These are phyloP conservation scores for Aspergillus nanangensis DNA, from an alignment of 495 filamentous ascomycete genomes.

Conservation along the genomic window DNA sequence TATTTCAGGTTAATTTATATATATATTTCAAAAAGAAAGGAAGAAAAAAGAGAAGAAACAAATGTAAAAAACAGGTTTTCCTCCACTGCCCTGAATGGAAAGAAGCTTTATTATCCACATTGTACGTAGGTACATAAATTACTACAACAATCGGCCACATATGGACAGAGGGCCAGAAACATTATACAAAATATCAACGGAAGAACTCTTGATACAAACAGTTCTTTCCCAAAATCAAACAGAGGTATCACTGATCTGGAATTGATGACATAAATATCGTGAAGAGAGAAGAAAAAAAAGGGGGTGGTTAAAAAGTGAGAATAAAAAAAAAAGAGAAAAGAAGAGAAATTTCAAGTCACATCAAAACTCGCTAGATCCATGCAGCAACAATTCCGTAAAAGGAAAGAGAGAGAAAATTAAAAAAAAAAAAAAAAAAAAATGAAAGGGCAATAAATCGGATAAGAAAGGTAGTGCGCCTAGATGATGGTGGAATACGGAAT, in stretches of 20 bases:
- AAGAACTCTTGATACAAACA: not conserved
- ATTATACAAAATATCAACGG: too few species aligned
- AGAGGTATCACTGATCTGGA: slow-evolving; percentile 16
- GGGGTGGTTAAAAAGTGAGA: too few species aligned
- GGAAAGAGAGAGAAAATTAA: too few species aligned
- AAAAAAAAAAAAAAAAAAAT: slow-evolving; percentile 14
- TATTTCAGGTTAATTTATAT: not conserved
- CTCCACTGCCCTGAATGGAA: too few species aligned
- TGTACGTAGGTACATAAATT: too few species aligned
- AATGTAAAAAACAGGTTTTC: not conserved
- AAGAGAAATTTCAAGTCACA: not conserved
- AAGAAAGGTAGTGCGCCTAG: not conserved
- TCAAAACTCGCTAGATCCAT: slow-evolving; percentile 10
- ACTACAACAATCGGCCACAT: slow-evolving; percentile 3
- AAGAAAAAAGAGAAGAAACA: not conserved
- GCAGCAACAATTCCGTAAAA: slow-evolving; percentile 9
- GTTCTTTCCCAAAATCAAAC: not conserved
- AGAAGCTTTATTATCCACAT: too few species aligned
- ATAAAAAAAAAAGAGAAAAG: slow-evolving; percentile 6
- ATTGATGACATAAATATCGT: slow-evolving; percentile 13
- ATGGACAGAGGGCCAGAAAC: too few species aligned
- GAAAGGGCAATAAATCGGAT: slow-evolving; percentile 9
- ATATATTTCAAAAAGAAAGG: slow-evolving; percentile 2
- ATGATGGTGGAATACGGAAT: not conserved
- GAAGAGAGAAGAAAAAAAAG: too few species aligned